Percentiles rank a stretch among this genome's conserved stretches.
Conservation (phyloP, 2,329 filamentous ascomycete genomes). For the Orbilia ellipsospora region DNA sequence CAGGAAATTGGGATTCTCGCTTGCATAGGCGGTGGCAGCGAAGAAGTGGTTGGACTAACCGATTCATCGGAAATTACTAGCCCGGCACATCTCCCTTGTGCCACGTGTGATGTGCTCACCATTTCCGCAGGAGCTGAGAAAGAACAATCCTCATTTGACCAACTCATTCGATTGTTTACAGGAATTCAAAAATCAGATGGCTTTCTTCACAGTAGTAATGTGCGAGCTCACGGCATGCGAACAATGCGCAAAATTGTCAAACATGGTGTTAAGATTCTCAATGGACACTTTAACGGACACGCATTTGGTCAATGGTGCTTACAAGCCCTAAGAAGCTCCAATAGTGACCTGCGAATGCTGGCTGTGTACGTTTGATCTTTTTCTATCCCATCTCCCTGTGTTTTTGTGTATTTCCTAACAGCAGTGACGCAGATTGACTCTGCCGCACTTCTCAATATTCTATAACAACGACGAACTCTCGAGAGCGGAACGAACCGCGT, state of each 20-base stretch:
- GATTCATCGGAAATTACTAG: not conserved
- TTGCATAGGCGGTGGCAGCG: not conserved
- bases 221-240: slow-evolving; percentile 77
- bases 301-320: slow-evolving; percentile 82
- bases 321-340: slow-evolving; percentile 81
- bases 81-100: slow-evolving; percentile 19
- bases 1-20: slow-evolving; percentile 24
- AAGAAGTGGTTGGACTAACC: not conserved
- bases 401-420: slow-evolving; percentile 15
- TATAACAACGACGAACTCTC: slow-evolving; percentile 29
- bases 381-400: slow-evolving; percentile 4
- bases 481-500: slow-evolving; percentile 38
- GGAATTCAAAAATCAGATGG: slow-evolving; percentile 46
- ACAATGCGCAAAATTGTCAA: slow-evolving; percentile 75
- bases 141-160: not conserved
- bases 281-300: slow-evolving; percentile 76
- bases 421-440: slow-evolving; percentile 32
- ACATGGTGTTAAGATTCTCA: slow-evolving; percentile 71
- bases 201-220: slow-evolving; percentile 69
- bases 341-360: slow-evolving; percentile 84
- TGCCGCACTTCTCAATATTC: slow-evolving; percentile 46
- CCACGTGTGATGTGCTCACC: slow-evolving; percentile 14
- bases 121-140: not conserved
- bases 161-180: slow-evolving; percentile 34
- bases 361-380: slow-evolving; percentile 70